phyloP scores from a whole-genome alignment of 1,139 yeast genomes.

The Nakaseomyces sp. region DNA sequence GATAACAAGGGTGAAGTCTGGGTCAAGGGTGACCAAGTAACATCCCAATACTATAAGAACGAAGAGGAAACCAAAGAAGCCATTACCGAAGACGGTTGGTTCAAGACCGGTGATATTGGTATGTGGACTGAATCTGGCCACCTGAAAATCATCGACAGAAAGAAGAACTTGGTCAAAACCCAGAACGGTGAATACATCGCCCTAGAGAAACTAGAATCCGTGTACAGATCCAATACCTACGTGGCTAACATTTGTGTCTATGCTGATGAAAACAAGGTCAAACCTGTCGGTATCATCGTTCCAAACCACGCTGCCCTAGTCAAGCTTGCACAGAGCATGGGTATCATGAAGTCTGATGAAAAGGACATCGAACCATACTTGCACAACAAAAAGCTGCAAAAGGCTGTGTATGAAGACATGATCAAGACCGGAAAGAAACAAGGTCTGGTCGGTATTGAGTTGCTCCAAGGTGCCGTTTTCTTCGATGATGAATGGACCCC shows the following conservation, averaged over 20 bases:
- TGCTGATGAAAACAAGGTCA: slow-evolving; percentile 78
- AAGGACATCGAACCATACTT: slow-evolving; percentile 47
- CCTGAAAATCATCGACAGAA: slow-evolving; percentile 81
- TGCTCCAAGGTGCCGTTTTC: slow-evolving; percentile 67
- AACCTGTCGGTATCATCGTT: slow-evolving; percentile 84
- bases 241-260: slow-evolving; percentile 83
- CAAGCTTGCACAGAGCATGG: slow-evolving; percentile 47
- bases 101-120: slow-evolving; percentile 94
- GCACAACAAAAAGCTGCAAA: slow-evolving; percentile 48
- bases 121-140: slow-evolving; percentile 83
- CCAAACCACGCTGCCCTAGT: slow-evolving; percentile 66
- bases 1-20: slow-evolving; percentile 89
- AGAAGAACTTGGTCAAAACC: slow-evolving; percentile 92
- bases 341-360: slow-evolving; percentile 38
- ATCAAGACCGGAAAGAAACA: slow-evolving; percentile 67
- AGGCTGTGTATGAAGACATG: slow-evolving; percentile 51
- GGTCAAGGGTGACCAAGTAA: slow-evolving; percentile 65
- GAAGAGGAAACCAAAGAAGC: slow-evolving; percentile 72
- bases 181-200: slow-evolving; percentile 97
- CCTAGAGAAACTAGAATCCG: slow-evolving; percentile 78
- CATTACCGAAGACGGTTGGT: slow-evolving; percentile 73
- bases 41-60: slow-evolving; percentile 73
- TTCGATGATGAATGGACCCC: slow-evolving; percentile 97
- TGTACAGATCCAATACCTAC: slow-evolving; percentile 71
- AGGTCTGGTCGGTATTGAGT: slow-evolving; percentile 80